Evolutionary conservation across 2,329 filamentous ascomycete species (phyloP).

Genomic region (Xylaria sp.): DNA sequence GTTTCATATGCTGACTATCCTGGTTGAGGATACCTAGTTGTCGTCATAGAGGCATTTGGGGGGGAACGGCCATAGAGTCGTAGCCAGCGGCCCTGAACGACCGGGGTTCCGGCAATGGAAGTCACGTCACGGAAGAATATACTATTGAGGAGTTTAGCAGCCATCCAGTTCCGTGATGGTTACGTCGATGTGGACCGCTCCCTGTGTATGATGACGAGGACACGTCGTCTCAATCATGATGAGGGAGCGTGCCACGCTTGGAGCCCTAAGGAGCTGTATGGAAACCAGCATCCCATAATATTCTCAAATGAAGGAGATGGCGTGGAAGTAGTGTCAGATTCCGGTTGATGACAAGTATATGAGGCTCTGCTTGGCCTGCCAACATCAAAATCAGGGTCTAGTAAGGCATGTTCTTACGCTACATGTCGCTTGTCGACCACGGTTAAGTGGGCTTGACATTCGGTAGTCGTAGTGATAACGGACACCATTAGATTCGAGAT

Average conservation of each 20-base stretch:
- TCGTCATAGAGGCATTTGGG: slow-evolving; percentile 30
- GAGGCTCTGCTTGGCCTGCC: slow-evolving; percentile 7
- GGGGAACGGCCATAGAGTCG: background rate
- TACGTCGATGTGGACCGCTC: slow-evolving; percentile 23
- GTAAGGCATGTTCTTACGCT: slow-evolving; percentile 1
- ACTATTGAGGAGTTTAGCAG: background rate
- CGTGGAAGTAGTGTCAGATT: slow-evolving; percentile 8
- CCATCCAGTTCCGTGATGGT: slow-evolving; percentile 17
- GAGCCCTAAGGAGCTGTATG: background rate
- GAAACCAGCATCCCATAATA: background rate
- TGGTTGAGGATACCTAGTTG: background rate
- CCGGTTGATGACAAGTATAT: background rate
- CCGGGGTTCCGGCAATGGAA: background rate
- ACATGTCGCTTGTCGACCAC: slow-evolving; percentile 8
- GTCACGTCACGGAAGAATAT: background rate
- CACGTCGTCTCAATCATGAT: background rate
- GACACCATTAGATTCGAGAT: background rate
- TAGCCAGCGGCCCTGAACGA: background rate
- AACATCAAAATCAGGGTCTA: background rate
- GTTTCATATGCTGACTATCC: background rate
- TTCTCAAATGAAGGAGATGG: background rate
- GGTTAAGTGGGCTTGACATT: slow-evolving; percentile 3
- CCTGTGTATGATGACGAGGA: slow-evolving; percentile 7
- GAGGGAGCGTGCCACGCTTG: background rate
- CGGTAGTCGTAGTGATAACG: slow-evolving; percentile 12